A percentile compares a stretch with the other conserved stretches of the same genome.
Evolutionary conservation across 2,329 filamentous ascomycete genomes (phyloP).

Genomic region (Alternaria consortialis): DNA sequence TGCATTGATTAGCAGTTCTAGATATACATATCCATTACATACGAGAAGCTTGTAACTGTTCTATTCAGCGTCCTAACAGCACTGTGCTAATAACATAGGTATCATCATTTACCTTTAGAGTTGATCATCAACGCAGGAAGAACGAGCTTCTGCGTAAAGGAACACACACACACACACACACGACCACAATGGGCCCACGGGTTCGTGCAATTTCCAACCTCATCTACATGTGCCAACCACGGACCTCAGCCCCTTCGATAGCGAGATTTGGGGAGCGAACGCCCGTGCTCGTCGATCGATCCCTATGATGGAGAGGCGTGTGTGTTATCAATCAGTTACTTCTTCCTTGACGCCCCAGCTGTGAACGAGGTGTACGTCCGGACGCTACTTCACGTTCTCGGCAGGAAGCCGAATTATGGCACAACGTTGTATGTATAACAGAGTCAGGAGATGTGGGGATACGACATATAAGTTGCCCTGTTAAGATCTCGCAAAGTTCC

Average conservation of each 20-base stretch:
- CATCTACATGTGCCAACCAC: conserved; percentile 5
- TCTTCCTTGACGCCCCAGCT: not conserved
- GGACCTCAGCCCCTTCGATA: not conserved
- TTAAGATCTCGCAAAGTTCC: conserved; percentile 4
- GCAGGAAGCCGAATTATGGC: not conserved
- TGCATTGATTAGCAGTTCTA: not conserved
- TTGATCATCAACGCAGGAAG: not conserved
- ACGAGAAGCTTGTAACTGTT: not conserved
- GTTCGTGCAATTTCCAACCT: not conserved
- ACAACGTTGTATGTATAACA: not conserved
- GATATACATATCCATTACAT: not conserved
- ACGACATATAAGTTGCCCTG: not conserved
- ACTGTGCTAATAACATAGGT: too few species aligned
- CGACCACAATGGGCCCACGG: not conserved
- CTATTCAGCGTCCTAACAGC: not conserved
- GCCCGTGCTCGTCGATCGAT: not conserved
- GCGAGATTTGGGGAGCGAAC: not conserved
- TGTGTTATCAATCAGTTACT: not conserved
- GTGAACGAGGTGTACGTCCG: not conserved
- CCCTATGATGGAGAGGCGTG: not conserved
- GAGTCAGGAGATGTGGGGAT: conserved; percentile 1
- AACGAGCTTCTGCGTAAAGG: not conserved
- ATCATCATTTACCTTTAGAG: not conserved
- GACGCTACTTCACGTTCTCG: not conserved
- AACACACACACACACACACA: not conserved